Evolutionary conservation across 306 rosid genomes (phyloP).

Genomic region (Hylodesmum podocarpum): DNA sequence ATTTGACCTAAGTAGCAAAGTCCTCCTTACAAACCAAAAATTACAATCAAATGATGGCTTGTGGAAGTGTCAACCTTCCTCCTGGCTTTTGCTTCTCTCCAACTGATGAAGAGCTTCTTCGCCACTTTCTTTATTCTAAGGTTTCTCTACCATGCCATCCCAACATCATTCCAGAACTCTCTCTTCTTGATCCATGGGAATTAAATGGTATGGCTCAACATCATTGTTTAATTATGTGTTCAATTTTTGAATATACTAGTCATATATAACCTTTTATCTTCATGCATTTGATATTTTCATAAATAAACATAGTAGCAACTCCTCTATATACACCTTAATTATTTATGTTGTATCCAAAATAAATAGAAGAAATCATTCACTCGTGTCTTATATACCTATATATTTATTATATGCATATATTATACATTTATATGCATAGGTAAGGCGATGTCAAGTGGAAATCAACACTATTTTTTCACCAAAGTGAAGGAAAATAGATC

Average conservation of each 20-base stretch:
- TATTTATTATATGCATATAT: background rate
- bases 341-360: background rate
- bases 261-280: too few relatives aligned
- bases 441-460: constrained; percentile 46
- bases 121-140: constrained; percentile 50
- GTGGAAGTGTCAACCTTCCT: constrained; percentile 45
- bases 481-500: constrained; percentile 37
- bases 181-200: constrained; percentile 44
- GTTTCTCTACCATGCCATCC: constrained; percentile 43
- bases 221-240: background rate
- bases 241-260: background rate
- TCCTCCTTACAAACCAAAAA: background rate
- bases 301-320: too few relatives aligned
- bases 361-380: background rate
- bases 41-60: constrained; percentile 23
- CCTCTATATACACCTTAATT: too few relatives aligned
- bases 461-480: constrained; percentile 45
- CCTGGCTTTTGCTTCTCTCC: constrained; percentile 60
- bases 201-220: constrained; percentile 34
- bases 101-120: constrained; percentile 54
- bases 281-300: too few relatives aligned
- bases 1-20: constrained; percentile 17
- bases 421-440: constrained; percentile 24
- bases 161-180: constrained; percentile 49
- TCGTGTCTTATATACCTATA: background rate